Percentiles rank a stretch among this genome's conserved stretches.
Evolutionary conservation across 169 alveolate species (phyloP).

Genomic region (Plasmodium vinckei): DNA sequence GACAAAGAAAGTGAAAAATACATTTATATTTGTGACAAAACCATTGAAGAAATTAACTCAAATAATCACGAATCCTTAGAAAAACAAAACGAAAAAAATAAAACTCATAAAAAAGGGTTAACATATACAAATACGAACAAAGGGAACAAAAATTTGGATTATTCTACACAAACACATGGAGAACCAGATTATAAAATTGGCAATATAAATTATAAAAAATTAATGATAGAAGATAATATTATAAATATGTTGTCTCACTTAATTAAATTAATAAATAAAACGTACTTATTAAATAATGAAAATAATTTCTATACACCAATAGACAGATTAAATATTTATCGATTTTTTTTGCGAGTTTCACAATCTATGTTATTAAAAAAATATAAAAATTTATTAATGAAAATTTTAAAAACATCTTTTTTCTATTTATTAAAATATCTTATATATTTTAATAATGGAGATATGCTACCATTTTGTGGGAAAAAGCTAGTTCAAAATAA

Average conservation of each 20-base stretch:
- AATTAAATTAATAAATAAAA: slow-evolving; percentile 24
- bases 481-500: slow-evolving; percentile 40
- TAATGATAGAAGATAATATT: slow-evolving; percentile 21
- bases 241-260: slow-evolving; percentile 7
- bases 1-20: no score
- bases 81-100: no score
- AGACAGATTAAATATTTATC: slow-evolving; percentile 68
- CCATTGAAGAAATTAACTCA: no score
- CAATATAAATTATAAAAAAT: not conserved
- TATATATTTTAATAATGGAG: slow-evolving; percentile 71
- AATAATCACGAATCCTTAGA: no score
- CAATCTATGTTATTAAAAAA: slow-evolving; percentile 48
- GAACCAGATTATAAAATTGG: no score
- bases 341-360: slow-evolving; percentile 42
- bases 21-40: no score
- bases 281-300: slow-evolving; percentile 18
- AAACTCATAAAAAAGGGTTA: no score
- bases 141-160: no score
- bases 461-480: slow-evolving; percentile 25
- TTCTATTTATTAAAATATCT: slow-evolving; percentile 65
- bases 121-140: no score
- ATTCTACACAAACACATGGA: no score
- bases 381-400: slow-evolving; percentile 16
- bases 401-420: slow-evolving; percentile 36
- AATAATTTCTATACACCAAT: slow-evolving; percentile 22